Evolutionary conservation across 192 early-diverging fungal genomes (phyloP), one percentile per base, ranked within the genome.

Genomic region (Coemansia sp.): DNA sequence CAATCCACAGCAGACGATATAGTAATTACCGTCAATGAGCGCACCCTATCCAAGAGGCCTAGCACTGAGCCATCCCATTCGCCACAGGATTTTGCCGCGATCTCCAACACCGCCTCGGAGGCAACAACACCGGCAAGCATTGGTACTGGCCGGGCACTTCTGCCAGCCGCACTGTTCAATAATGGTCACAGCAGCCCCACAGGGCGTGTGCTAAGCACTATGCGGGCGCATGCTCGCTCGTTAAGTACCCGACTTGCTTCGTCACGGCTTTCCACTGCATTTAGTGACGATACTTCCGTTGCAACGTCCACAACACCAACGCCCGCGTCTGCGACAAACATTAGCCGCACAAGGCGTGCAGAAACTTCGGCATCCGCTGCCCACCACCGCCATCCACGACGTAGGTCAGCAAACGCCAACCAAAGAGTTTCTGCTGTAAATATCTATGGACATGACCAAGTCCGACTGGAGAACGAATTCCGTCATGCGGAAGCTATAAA

Each of bases 401-500:
- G 61, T 41, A 61, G 62, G 1, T 66, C 68, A 22, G 45, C 51
- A 26, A 51, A 60, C 32, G 41, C 47, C 26, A 55, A 61, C 18
- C 58, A 62, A 32, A 16, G 55, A 11, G 8, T 61, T 5, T 32
- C 10, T 8, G 52, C 49, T 2, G 61, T 61, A 37, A 67, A 68
- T n/a, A 68, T 82, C 60, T 82, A 77, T 52, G 80, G 80, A 5
- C 42, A 56, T 13, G 80, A 82, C 8, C 67, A 77, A 26, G 40
- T 26, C 47, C 74, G 80, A 0, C 15, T 71, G 63, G 74, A 82
- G 45, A 71, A 71, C 37, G 80, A 82, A 69, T 82, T 77, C 63
- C 74, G 80, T 12, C 74, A 82, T 51, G 80, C 80, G 0, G 80
- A 82, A 56, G 80, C 80, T 1, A 82, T 82, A 47, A 82, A 82